Evolutionary conservation across 192 early-diverging fungal genomes (phyloP), one percentile per base, ranked within the genome.

Genomic region (Backusella macrospora): DNA sequence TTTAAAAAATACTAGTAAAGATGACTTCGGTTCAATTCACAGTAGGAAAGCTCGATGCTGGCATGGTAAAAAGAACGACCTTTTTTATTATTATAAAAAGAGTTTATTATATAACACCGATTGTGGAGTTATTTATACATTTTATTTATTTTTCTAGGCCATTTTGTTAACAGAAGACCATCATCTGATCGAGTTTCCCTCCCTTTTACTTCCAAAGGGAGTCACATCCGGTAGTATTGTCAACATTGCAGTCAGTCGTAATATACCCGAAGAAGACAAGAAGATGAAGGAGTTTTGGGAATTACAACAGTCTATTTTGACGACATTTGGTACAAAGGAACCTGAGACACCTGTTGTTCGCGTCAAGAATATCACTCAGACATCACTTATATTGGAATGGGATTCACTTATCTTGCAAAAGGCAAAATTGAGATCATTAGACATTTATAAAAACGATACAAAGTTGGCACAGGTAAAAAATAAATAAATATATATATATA

Each of bases 141-240:
- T 34, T 34, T 34, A 34, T 34, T 34, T 34, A 34, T 34, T 34
- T 34, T 34, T 21, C 4, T 62, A 85, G 84, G 94, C 96, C 38
- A 93, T 96, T 76, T 86, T 99, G 47, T 84, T 99, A 55, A 98
- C 98, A 34, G 96, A 96, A 76, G 94, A 98, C 81, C 95, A 99
- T 86, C 98, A 99, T 84, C 87, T 98, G 21, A 96, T 99, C 71
- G 98, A 99, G 82, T 99, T 99, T 75, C 98, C 98, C 3, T 93
- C 98, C 7, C 85, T 96, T 10, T 93, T 99, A 26, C 86, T 99
- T 62, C 98, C 98, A 45, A 94, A 92, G 66, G 96, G 96, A 16
- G 95, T 98, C 16, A 84, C 90, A 15, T 92, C 96, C 18, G 98
- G 98, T 34, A 97, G 95, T 15, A 93, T 99, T 49, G 93, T 99